These are phyloP conservation scores for Gyrodon lividus DNA, from an alignment of 768 basidiomycete genomes.

Conservation along the genomic window DNA sequence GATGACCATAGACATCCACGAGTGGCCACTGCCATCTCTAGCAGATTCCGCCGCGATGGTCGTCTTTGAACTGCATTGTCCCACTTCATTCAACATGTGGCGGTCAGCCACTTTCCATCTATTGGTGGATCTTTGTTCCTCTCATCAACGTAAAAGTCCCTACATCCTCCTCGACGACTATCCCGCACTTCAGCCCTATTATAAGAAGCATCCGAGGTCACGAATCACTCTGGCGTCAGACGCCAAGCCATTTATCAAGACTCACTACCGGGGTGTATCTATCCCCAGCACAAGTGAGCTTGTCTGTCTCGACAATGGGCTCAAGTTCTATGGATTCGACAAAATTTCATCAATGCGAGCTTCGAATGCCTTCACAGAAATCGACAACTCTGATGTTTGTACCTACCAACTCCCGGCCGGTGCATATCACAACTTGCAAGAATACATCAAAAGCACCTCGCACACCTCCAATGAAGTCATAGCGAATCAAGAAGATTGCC, in stretches of 20 bases:
- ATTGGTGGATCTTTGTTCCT: slow-evolving; percentile 34
- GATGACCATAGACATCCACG: slow-evolving; percentile 35
- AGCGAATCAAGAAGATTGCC: slow-evolving; percentile 34
- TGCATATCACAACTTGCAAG: slow-evolving; percentile 36
- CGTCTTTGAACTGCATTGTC: slow-evolving; percentile 44
- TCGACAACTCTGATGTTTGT: slow-evolving; percentile 22
- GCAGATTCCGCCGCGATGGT: slow-evolving; percentile 19
- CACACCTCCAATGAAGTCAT: slow-evolving; percentile 43
- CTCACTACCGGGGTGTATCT: slow-evolving; percentile 29
- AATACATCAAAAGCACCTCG: slow-evolving; percentile 33
- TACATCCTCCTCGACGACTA: slow-evolving; percentile 6
- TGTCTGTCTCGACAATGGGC: slow-evolving; percentile 30
- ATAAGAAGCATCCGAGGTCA: slow-evolving; percentile 4
- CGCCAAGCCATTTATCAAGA: slow-evolving; percentile 30
- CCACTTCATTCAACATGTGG: slow-evolving; percentile 40
- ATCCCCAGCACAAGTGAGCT: slow-evolving; percentile 16
- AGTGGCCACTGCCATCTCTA: slow-evolving; percentile 45
- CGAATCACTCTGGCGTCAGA: slow-evolving; percentile 38
- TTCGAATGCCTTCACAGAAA: slow-evolving; percentile 7
- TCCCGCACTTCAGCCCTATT: background rate
- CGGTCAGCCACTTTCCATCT: slow-evolving; percentile 37
- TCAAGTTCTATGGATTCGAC: slow-evolving; percentile 33
- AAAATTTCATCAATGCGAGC: slow-evolving; percentile 6
- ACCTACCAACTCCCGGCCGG: slow-evolving; percentile 32
- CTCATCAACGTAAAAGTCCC: background rate